Conservation (phyloP, 2,329 filamentous ascomycete genomes). For the Apiospora rasikravindrae region DNA sequence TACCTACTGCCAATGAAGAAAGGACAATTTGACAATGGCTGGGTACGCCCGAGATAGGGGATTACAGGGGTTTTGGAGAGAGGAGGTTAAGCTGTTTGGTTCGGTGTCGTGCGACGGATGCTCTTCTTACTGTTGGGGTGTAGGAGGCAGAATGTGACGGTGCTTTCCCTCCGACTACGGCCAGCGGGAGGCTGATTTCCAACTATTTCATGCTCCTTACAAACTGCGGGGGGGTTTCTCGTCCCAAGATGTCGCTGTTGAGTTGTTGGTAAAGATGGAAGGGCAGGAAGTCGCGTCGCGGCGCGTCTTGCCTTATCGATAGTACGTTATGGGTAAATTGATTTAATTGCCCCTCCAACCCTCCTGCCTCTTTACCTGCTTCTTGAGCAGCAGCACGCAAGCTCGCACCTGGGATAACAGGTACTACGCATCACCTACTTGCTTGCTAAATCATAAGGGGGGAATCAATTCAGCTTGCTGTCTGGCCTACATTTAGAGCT, state of each 20-base stretch:
- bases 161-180: neutral
- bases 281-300: neutral
- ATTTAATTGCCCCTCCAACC: neutral
- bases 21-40: neutral
- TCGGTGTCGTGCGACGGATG: neutral
- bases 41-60: neutral
- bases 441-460: neutral
- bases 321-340: neutral
- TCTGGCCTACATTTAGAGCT: no score
- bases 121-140: neutral
- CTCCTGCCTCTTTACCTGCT: no score
- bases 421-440: neutral
- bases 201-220: neutral
- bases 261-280: neutral
- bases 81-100: neutral
- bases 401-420: neutral
- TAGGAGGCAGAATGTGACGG: neutral
- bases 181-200: neutral
- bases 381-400: neutral
- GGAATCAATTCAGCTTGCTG: no score
- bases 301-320: slow-evolving; percentile 13
- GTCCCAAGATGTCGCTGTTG: neutral
- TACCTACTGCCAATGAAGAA: neutral
- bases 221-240: neutral
- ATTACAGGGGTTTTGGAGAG: neutral